These are phyloP conservation scores for Coniosporium apollinis DNA, from an alignment of 495 filamentous ascomycete genomes.

Conservation along the genomic window DNA sequence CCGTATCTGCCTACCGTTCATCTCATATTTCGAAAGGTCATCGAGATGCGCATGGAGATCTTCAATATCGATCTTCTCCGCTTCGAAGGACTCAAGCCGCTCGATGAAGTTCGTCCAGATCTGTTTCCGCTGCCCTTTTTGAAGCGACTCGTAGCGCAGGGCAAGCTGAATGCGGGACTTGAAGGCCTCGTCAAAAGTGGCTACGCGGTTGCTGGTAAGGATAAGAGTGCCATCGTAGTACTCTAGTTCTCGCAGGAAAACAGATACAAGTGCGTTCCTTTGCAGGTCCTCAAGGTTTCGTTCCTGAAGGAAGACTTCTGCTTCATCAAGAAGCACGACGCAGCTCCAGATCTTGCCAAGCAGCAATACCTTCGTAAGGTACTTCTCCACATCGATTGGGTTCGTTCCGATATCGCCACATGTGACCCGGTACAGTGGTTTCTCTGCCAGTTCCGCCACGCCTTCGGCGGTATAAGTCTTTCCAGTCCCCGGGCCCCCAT, in stretches of 20 bases:
- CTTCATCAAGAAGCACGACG: conserved; percentile 7
- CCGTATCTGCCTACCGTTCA: conserved; percentile 14
- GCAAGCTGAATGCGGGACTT: conserved; percentile 31
- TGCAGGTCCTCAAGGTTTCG: conserved; percentile 1
- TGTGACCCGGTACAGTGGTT: conserved; percentile 37
- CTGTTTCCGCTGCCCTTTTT: conserved; percentile 4
- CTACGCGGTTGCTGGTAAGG: conserved; percentile 7
- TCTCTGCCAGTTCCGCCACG: conserved; percentile 34
- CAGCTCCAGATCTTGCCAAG: conserved; percentile 1
- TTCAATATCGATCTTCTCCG: conserved; percentile 2
- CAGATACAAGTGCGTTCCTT: neutral
- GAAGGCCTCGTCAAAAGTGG: conserved; percentile 32
- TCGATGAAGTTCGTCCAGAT: conserved; percentile 13
- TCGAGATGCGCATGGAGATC: neutral
- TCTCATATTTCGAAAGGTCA: conserved; percentile 2
- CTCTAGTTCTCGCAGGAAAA: conserved; percentile 1
- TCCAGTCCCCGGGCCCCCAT: conserved; percentile 39
- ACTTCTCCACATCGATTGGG: conserved; percentile 31
- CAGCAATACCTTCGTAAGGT: conserved; percentile 31
- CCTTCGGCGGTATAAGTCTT: conserved; percentile 42
- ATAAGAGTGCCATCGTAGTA: conserved; percentile 2
- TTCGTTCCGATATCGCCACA: conserved; percentile 38
- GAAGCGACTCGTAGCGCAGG: conserved; percentile 29
- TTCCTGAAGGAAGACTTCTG: conserved; percentile 8
- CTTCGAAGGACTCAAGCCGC: conserved; percentile 5